Conservation (phyloP, 108 stramenopile genomes). For the Stephanodiscus minutulus region DNA sequence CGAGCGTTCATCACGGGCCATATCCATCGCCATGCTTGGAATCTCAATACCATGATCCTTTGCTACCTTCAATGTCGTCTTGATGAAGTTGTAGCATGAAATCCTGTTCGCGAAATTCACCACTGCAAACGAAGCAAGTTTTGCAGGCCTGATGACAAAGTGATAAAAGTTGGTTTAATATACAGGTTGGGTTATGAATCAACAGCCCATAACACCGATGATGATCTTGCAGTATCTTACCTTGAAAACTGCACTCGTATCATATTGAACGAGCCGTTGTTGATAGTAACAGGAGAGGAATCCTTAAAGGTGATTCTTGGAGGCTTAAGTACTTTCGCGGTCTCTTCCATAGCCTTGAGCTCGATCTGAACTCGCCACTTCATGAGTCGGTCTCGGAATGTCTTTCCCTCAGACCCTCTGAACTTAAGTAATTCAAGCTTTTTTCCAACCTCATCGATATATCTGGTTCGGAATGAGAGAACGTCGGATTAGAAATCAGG, state of each 20-base stretch:
- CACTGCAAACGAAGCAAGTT: constrained; percentile 24
- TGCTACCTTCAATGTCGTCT: constrained; percentile 13
- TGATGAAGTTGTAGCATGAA: constrained; percentile 11
- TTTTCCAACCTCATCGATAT: neutral
- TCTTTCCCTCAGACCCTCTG: constrained; percentile 3
- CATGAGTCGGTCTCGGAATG: constrained; percentile 3
- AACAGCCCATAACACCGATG: neutral
- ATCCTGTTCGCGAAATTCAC: constrained; percentile 4
- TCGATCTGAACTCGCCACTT: constrained; percentile 21
- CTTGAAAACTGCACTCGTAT: constrained; percentile 12
- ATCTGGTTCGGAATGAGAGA: neutral
- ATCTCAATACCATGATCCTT: constrained; percentile 23
- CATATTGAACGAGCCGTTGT: constrained; percentile 31
- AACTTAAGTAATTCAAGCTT: neutral
- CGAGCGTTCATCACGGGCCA: constrained; percentile 3
- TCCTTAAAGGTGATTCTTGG: constrained; percentile 19
- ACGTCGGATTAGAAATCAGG: neutral
- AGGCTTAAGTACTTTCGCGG: constrained; percentile 20
- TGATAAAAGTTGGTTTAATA: neutral
- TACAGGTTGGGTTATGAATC: neutral
- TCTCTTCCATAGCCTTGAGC: constrained; percentile 5
- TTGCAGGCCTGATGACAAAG: constrained; percentile 15
- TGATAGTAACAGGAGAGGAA: neutral
- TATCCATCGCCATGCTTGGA: constrained; percentile 14
- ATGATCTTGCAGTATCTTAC: constrained; percentile 6